phyloP scores from a whole-genome alignment of 192 early-diverging fungal species.

The Linnemannia exigua region DNA sequence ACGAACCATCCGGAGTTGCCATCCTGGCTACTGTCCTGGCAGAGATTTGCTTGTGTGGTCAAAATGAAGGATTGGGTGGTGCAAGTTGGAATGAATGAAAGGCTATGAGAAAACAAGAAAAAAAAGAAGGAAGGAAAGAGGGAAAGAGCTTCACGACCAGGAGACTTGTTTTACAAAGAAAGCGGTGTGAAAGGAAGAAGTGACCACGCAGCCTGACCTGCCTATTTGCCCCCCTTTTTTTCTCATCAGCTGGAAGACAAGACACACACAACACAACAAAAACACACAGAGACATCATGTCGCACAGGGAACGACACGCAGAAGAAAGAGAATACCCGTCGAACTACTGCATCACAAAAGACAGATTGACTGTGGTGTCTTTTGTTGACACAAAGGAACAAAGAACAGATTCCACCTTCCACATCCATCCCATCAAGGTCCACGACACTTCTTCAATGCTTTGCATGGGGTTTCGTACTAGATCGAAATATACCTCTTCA shows the following conservation, averaged over 20 bases:
- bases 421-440: background rate
- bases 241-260: background rate
- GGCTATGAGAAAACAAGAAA: background rate
- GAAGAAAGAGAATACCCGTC: too few species aligned
- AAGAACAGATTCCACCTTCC: background rate
- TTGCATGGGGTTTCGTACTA: background rate
- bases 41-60: background rate
- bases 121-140: background rate
- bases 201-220: constrained; percentile 3
- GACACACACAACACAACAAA: background rate
- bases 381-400: background rate
- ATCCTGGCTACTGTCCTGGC: constrained; percentile 13
- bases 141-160: background rate
- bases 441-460: background rate
- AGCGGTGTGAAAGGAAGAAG: background rate
- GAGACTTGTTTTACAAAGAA: background rate
- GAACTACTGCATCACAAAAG: too few species aligned
- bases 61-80: background rate
- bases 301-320: too few species aligned
- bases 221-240: background rate
- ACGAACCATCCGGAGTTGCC: constrained; percentile 19
- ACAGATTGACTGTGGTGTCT: background rate
- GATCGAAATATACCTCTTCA: background rate
- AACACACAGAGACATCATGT: too few species aligned
- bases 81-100: background rate